These are phyloP conservation scores for Colletotrichum destructivum DNA, from an alignment of 2,329 filamentous ascomycete species.

Conservation along the genomic window DNA sequence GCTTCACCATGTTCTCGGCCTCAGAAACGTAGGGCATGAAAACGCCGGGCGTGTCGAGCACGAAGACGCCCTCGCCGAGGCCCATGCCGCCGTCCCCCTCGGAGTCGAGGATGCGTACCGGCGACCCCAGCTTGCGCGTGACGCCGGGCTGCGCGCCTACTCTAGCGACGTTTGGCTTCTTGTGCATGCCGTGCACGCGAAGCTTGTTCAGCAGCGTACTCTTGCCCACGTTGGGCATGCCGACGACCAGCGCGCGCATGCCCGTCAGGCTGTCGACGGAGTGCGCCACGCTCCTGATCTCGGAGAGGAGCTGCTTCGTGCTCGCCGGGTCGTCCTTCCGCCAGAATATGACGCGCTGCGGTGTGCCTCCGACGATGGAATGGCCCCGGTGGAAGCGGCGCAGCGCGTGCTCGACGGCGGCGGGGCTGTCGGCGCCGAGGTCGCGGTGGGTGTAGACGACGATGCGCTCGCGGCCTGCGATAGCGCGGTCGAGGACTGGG, in stretches of 20 bases:
- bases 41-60: constrained; percentile 94
- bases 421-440: constrained; percentile 66
- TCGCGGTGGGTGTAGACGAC: constrained; percentile 95
- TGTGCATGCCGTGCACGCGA: constrained; percentile 75
- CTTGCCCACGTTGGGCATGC: constrained; percentile 98
- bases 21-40: constrained; percentile 93
- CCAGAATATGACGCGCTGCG: constrained; percentile 60
- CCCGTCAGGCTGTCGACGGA: constrained; percentile 76
- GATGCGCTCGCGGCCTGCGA: constrained; percentile 81
- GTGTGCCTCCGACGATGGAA: constrained; percentile 23
- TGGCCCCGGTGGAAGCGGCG: constrained; percentile 51
- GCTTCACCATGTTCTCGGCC: constrained; percentile 91
- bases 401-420: constrained; percentile 45
- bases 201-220: constrained; percentile 93
- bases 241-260: constrained; percentile 88
- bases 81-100: constrained; percentile 27
- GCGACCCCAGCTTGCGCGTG: constrained; percentile 86
- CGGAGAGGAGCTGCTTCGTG: constrained; percentile 57
- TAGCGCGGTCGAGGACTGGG: constrained; percentile 84
- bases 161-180: constrained; percentile 76
- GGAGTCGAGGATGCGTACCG: constrained; percentile 80
- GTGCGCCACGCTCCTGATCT: constrained; percentile 52
- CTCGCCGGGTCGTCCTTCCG: constrained; percentile 52
- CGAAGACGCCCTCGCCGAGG: constrained; percentile 77
- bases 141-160: constrained; percentile 92